A percentile compares a stretch with the other conserved stretches of the same genome.
Evolutionary conservation across 225 moss, liverwort and hornwort species (phyloP).

Genomic region (Marchantia paleacea): DNA sequence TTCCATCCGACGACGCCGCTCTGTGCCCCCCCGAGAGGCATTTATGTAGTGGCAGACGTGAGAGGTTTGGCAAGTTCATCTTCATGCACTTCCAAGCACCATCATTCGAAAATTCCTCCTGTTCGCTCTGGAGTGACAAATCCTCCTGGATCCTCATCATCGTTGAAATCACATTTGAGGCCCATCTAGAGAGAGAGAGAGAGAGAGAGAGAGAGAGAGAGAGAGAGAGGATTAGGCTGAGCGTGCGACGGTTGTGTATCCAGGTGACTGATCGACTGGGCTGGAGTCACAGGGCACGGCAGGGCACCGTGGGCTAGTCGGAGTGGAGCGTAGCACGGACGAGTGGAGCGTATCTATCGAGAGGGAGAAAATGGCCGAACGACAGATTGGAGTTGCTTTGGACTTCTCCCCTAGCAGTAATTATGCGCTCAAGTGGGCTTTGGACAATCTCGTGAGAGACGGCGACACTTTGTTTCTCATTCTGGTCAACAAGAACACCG

Average conservation of each 20-base stretch:
- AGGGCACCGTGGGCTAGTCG: not conserved
- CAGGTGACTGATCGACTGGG: not conserved
- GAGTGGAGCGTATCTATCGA: not conserved
- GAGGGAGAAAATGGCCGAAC: constrained; percentile 26
- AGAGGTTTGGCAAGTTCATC: not conserved
- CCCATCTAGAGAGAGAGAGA: not conserved
- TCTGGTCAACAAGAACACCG: constrained; percentile 54
- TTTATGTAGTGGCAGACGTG: not conserved
- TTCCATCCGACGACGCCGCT: too few relatives aligned
- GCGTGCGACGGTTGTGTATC: not conserved
- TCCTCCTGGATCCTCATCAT: not conserved
- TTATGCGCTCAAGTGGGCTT: constrained; percentile 61
- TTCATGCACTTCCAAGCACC: not conserved
- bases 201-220: too few relatives aligned
- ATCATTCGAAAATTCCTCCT: not conserved
- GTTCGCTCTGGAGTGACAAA: not conserved
- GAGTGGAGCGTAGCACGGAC: too few relatives aligned
- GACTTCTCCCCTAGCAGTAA: constrained; percentile 65
- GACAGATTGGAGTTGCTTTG: constrained; percentile 62
- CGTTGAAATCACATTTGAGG: not conserved
- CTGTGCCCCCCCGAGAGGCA: not conserved
- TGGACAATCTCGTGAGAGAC: constrained; percentile 56
- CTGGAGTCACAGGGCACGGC: too few relatives aligned
- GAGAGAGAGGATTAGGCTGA: not conserved
- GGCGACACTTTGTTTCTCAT: constrained; percentile 58